These are phyloP conservation scores for Nakazawaea ishiwadae DNA, from an alignment of 805 yeast species.

Conservation along the genomic window DNA sequence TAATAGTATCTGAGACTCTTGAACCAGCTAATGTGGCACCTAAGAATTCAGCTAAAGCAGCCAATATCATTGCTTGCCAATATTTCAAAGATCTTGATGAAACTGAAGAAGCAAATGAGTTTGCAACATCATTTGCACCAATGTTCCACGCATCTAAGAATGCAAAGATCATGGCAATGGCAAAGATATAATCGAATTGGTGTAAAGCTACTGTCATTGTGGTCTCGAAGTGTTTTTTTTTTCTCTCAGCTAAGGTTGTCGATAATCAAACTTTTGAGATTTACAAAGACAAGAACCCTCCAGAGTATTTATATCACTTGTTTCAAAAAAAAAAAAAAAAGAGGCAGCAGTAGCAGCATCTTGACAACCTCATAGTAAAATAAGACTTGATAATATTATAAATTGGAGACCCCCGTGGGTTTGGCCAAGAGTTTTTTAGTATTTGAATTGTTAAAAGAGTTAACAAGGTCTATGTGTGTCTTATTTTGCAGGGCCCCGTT, in stretches of 20 bases:
- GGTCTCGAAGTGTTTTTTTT: no score
- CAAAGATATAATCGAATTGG: slow-evolving; percentile 67
- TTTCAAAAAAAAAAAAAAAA: no score
- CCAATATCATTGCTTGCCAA: slow-evolving; percentile 73
- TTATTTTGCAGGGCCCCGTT: no score
- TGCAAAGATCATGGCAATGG: slow-evolving; percentile 65
- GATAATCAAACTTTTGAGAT: neutral
- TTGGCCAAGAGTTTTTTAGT: no score
- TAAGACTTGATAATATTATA: no score
- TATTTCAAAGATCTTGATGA: slow-evolving; percentile 65
- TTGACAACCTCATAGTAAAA: no score
- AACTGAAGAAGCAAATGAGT: slow-evolving; percentile 72
- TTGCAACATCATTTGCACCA: slow-evolving; percentile 81
- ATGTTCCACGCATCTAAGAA: slow-evolving; percentile 76
- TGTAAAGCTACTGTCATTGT: slow-evolving; percentile 32
- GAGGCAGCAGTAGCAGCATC: no score
- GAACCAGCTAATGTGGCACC: slow-evolving; percentile 75
- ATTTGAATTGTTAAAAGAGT: no score
- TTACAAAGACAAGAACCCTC: no score
- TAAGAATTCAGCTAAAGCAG: slow-evolving; percentile 65
- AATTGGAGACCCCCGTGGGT: no score
- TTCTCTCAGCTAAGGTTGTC: slow-evolving; percentile 9
- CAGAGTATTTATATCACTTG: no score
- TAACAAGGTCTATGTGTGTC: no score
- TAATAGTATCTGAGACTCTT: slow-evolving; percentile 70